Evolutionary conservation across 345 rosid genomes (phyloP).

Genomic region (Punica granatum): DNA sequence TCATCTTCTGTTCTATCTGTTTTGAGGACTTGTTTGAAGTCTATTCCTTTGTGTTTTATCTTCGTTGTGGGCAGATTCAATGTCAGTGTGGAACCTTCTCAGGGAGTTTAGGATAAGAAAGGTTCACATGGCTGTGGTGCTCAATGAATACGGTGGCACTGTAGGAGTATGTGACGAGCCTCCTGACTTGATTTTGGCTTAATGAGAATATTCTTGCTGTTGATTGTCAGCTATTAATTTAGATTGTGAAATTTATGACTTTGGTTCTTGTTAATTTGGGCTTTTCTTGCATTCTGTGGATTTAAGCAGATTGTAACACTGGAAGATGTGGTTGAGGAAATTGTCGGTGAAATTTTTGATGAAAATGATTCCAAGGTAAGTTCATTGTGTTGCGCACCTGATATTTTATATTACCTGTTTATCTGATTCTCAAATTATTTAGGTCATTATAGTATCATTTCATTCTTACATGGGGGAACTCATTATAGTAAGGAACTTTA

Average conservation of each 20-base stretch:
- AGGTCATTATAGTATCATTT: background rate
- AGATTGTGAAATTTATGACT: background rate
- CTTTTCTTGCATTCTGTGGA: slow-evolving; percentile 7
- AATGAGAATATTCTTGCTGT: background rate
- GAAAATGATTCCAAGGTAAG: slow-evolving; percentile 95
- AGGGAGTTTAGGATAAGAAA: slow-evolving; percentile 97
- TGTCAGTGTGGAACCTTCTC: slow-evolving; percentile 99
- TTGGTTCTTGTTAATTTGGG: slow-evolving; percentile 3
- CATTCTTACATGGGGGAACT: no score
- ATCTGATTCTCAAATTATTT: background rate
- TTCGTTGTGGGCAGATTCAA: slow-evolving; percentile 63
- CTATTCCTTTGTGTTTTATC: background rate
- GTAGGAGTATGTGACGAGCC: slow-evolving; percentile 66
- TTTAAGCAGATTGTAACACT: slow-evolving; percentile 77
- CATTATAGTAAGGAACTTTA: no score
- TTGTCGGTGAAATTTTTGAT: slow-evolving; percentile 96
- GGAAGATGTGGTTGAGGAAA: slow-evolving; percentile 97
- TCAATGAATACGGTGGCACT: slow-evolving; percentile 96
- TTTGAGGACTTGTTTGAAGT: slow-evolving; percentile 9
- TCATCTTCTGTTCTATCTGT: background rate
- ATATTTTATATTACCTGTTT: background rate
- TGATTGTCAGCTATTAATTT: background rate
- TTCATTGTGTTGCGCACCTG: background rate
- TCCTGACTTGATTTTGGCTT: slow-evolving; percentile 2
- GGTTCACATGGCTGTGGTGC: slow-evolving; percentile 99